These are phyloP conservation scores for Lactarius sp. DNA, from an alignment of 768 basidiomycete species.

Conservation along the genomic window DNA sequence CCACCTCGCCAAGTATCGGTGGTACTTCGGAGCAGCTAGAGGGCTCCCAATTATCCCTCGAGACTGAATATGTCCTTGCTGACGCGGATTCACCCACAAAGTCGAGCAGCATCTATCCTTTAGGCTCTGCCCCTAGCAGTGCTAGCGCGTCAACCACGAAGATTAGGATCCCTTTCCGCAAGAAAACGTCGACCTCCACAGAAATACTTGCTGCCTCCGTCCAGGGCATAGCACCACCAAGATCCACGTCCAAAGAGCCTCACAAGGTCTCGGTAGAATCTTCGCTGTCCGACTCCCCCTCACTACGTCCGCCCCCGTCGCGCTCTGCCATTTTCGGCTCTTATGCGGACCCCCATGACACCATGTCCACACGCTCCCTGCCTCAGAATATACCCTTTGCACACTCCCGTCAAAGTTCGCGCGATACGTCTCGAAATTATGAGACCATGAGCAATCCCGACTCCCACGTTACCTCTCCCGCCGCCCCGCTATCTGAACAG, in stretches of 20 bases:
- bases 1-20: slow-evolving; percentile 15
- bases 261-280: slow-evolving; percentile 32
- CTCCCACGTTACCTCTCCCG: slow-evolving; percentile 11
- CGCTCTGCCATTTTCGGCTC: slow-evolving; percentile 61
- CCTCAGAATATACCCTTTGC: slow-evolving; percentile 35
- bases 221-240: slow-evolving; percentile 34
- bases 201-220: slow-evolving; percentile 28
- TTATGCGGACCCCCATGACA: slow-evolving; percentile 47
- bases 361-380: slow-evolving; percentile 60
- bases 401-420: background rate
- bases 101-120: slow-evolving; percentile 1
- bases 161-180: slow-evolving; percentile 43
- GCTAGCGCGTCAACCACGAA: slow-evolving; percentile 38
- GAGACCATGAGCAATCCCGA: slow-evolving; percentile 26
- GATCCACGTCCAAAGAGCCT: slow-evolving; percentile 2
- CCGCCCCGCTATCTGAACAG: slow-evolving; percentile 23
- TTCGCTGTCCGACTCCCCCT: slow-evolving; percentile 43
- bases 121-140: slow-evolving; percentile 21
- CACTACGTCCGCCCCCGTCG: slow-evolving; percentile 52
- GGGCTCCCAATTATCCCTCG: slow-evolving; percentile 19
- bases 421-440: slow-evolving; percentile 19
- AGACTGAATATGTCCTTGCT: slow-evolving; percentile 23
- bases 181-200: slow-evolving; percentile 27
- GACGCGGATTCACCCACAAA: slow-evolving; percentile 18
- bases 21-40: slow-evolving; percentile 14